Base-by-base conservation (phyloP, 176 grass and related monocot species). In the Aegilops tauschii region DNA sequence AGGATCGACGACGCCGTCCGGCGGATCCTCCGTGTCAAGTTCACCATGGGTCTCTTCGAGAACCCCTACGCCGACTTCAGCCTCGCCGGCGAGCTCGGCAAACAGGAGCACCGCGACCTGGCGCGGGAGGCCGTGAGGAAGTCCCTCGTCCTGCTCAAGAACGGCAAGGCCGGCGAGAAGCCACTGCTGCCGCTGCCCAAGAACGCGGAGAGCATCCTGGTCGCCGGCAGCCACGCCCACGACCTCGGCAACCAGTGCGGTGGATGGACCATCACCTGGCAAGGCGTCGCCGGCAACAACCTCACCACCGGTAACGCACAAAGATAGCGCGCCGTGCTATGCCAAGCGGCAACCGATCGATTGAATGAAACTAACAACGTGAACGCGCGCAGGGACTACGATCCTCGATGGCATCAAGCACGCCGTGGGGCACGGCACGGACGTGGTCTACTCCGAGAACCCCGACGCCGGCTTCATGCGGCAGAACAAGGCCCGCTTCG, bases 251-350 rank as follows among this genome's bases (percentile, higher is more conserved):
- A 84, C 63, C 95, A 97, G 65, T 94, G 95, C 21, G 90, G 95
- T 49, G 95, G 95, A 18, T 97, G 92, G 95, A 97, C 95, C 65
- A 93, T 93, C 12, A 78, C 77, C 54, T 94, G 90, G 95, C 92
- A 93, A 6, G 95, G 95, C 21, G 27, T 28, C 16, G 45, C 50
- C 12, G 92, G 92, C 6, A 92, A 70, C 68, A 34, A 70, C 28
- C 73, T 54, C 27, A 54, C 73, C 73, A 32, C 45, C 28, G 73
- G 61, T 63, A 63, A 63, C 1, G 61, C 61, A 63, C 9, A 63
- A 63, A 11, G 61, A 63, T 63, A 25, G 20, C 3, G 9, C 3
- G 61, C n/a, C n/a, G 61, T 63, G 56, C 56, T 9, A 21, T 59
- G 56, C 56, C 56, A 59, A 9, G 56, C 56, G 56, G 20, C 18